Evolutionary conservation across 345 rosid genomes (phyloP).

Genomic region (Hibiscus syriacus): DNA sequence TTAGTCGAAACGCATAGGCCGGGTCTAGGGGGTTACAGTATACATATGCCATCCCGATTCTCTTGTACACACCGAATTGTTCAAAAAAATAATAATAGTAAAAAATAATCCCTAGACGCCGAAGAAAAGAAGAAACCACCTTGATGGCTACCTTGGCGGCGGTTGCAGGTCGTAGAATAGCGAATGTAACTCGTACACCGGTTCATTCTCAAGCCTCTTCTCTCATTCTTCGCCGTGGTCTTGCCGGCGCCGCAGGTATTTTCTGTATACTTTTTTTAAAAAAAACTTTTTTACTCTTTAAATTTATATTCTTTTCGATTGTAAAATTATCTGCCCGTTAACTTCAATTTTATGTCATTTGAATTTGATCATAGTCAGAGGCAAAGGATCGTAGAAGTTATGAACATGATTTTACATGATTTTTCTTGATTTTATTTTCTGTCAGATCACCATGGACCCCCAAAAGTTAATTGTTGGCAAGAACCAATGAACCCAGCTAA

Average conservation of each 20-base stretch:
- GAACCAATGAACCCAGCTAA: constrained; percentile 80
- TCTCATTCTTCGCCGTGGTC: constrained; percentile 62
- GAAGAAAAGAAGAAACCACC: not conserved
- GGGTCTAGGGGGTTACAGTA: too few species aligned
- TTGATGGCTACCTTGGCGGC: constrained; percentile 46
- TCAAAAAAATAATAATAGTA: too few species aligned
- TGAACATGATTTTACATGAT: not conserved
- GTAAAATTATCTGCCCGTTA: not conserved
- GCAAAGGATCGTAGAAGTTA: not conserved
- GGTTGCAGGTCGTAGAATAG: constrained; percentile 43
- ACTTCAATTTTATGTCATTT: constrained; percentile 12
- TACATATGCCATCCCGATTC: too few species aligned
- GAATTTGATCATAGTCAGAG: not conserved
- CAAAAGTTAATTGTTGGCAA: constrained; percentile 68
- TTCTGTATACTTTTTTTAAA: not conserved
- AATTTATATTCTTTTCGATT: not conserved
- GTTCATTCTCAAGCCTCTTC: constrained; percentile 29
- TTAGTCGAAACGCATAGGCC: too few species aligned
- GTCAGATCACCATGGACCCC: constrained; percentile 84
- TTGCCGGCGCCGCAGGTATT: constrained; percentile 80
- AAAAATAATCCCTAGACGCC: not conserved
- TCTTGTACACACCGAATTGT: too few species aligned
- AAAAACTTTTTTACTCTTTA: not conserved
- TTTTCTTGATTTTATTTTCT: not conserved
- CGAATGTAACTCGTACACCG: constrained; percentile 26